Evolutionary conservation across 2,329 filamentous ascomycete genomes (phyloP), one percentile per base, ranked within the genome.

Genomic region (Venturia effusa): DNA sequence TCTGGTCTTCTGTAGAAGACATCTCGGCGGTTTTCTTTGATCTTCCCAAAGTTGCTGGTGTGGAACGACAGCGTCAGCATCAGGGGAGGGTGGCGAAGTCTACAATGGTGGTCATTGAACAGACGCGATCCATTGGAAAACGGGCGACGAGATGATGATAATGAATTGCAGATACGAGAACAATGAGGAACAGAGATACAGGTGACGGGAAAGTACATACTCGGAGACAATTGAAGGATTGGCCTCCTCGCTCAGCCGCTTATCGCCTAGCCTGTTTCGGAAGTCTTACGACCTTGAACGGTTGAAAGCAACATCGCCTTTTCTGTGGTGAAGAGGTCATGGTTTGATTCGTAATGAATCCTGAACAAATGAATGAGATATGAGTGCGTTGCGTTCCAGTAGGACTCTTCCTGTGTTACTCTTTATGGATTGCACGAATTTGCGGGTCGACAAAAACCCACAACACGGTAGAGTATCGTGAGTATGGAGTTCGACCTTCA

Each of bases 221-320:
- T 15, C 19, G 30, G 51, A 32, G 27, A 57, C 7, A n/a, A 34
- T 34, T 30, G 13, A 32, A 30, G 34, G 30, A 30, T 57, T 57
- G 51, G 30, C 27, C 30, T 57, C 30, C 24, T 11, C 22, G 22
- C 51, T 57, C 51, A 57, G 51, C 51, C 51, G 30, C 51, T n/a
- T 1, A 57, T 57, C 51, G 30, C 51, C 51, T 57, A 57, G 51
- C 51, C 51, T 57, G 51, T 57, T 57, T 57, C 30, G 51, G 51
- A 34, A 3, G 51, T n/a, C 51, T 34, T 37, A n/a, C 51, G 3
- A 10, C n/a, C 30, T 34, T 27, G 45, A 51, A 27, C 10, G 8
- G 22, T 24, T 15, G 2, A 51, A 4, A 24, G 22, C 11, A 22
- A 27, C 1, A 13, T 27, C n/a, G 10, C 11, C 15, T n/a, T 13